These are phyloP conservation scores for Trypanosoma conorhini DNA, from an alignment of 208 protist genomes.

Conservation along the genomic window DNA sequence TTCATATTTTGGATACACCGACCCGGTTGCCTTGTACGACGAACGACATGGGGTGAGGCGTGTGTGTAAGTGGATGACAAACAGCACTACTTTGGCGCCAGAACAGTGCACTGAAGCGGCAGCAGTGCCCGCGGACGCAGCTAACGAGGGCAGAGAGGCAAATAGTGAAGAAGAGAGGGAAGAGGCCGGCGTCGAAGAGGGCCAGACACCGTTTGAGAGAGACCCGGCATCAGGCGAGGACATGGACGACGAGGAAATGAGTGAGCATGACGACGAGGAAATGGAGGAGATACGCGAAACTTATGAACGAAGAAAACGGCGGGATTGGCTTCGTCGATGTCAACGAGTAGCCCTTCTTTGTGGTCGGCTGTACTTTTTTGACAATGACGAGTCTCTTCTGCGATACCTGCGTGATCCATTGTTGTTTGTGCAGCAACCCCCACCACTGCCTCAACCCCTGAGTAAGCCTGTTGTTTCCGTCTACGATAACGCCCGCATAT, in stretches of 20 bases:
- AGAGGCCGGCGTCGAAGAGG: neutral
- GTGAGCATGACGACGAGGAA: conserved; percentile 69
- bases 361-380: conserved; percentile 76
- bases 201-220: neutral
- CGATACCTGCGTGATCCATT: conserved; percentile 75
- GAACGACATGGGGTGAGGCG: conserved; percentile 41
- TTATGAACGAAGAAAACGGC: conserved; percentile 32
- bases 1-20: conserved; percentile 63
- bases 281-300: conserved; percentile 67
- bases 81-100: conserved; percentile 19
- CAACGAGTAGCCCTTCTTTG: conserved; percentile 58
- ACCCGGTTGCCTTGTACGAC: conserved; percentile 72
- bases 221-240: conserved; percentile 16
- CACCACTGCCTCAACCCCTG: conserved; percentile 47
- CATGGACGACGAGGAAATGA: conserved; percentile 55
- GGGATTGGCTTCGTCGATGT: conserved; percentile 29
- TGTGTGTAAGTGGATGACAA: conserved; percentile 51
- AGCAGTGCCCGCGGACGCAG: neutral
- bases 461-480: conserved; percentile 27
- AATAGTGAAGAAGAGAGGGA: neutral
- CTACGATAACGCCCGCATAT: conserved; percentile 5
- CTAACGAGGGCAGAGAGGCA: neutral
- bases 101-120: conserved; percentile 15
- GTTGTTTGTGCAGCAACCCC: conserved; percentile 65
- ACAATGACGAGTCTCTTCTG: conserved; percentile 51